Evolutionary conservation across 208 protist genomes (phyloP).

Genomic region (Leishmania amazonensis): DNA sequence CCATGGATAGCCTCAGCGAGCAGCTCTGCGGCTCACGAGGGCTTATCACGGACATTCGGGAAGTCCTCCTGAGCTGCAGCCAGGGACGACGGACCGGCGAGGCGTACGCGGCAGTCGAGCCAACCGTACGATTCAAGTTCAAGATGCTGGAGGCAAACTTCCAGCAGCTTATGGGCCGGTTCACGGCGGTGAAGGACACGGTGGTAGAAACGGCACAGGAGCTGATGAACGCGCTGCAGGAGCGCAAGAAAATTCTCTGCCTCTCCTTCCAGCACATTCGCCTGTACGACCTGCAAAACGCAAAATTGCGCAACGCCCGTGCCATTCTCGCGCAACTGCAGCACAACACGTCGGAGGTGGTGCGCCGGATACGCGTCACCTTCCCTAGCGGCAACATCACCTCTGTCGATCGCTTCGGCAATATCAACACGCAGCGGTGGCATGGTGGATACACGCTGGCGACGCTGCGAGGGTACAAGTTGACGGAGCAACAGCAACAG

Average conservation of each 20-base stretch:
- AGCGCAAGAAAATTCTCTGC: constrained; percentile 91
- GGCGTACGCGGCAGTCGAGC: constrained; percentile 79
- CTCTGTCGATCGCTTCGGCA: constrained; percentile 85
- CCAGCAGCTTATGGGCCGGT: constrained; percentile 86
- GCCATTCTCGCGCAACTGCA: constrained; percentile 79
- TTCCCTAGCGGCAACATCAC: constrained; percentile 81
- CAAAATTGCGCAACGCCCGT: constrained; percentile 76
- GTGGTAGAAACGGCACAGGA: constrained; percentile 85
- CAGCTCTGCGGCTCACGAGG: constrained; percentile 74
- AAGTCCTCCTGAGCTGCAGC: constrained; percentile 60
- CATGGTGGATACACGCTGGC: constrained; percentile 85
- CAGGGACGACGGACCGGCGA: constrained; percentile 51
- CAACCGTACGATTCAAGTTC: constrained; percentile 87
- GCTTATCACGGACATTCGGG: constrained; percentile 80
- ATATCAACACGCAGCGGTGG: constrained; percentile 84
- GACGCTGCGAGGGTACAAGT: constrained; percentile 61
- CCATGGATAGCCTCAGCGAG: constrained; percentile 89
- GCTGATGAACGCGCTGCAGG: constrained; percentile 85
- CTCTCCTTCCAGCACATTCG: constrained; percentile 93
- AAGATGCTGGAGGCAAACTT: constrained; percentile 91
- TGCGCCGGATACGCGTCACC: constrained; percentile 68
- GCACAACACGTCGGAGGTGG: constrained; percentile 55
- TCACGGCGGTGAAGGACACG: constrained; percentile 84
- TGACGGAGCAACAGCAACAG: constrained; percentile 14
- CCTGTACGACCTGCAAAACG: constrained; percentile 88